Percentiles rank a stretch among this genome's conserved stretches.
Conservation (phyloP, 768 basidiomycete species). For the Sutorius australiensis region DNA sequence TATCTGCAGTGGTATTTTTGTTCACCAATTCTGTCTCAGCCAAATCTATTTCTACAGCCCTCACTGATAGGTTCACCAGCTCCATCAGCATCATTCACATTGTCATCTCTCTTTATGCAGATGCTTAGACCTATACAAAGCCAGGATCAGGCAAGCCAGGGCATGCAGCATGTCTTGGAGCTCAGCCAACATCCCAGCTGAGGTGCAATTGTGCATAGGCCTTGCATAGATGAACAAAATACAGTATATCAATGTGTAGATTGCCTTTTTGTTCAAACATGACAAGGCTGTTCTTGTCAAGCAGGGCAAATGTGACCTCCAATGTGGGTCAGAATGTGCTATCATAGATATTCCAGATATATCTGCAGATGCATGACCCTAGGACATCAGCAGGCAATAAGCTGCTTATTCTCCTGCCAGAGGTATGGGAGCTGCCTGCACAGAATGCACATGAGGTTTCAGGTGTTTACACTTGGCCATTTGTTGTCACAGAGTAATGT, state of each 20-base stretch:
- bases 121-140: constrained; percentile 18
- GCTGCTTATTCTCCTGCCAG: constrained; percentile 27
- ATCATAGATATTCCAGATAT: constrained; percentile 45
- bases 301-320: constrained; percentile 11
- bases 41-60: constrained; percentile 28
- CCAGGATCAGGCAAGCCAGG: constrained; percentile 2
- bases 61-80: constrained; percentile 14
- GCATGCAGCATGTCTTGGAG: too few relatives aligned
- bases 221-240: constrained; percentile 80
- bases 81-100: constrained; percentile 10
- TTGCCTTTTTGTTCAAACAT: constrained; percentile 26
- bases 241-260: constrained; percentile 48
- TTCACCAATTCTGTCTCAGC: constrained; percentile 26
- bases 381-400: constrained; percentile 24
- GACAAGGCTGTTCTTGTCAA: constrained; percentile 17
- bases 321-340: constrained; percentile 41
- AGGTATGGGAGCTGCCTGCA: constrained; percentile 25
- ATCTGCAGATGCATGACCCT: constrained; percentile 40
- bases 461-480: constrained; percentile 80
- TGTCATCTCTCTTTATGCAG: constrained; percentile 26
- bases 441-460: constrained; percentile 55
- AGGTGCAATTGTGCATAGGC: constrained; percentile 58
- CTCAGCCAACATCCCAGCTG: constrained; percentile 39
- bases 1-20: constrained; percentile 12
- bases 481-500: constrained; percentile 54